Percentiles rank a stretch among this genome's conserved stretches.
Evolutionary conservation across 148 eudicot species (phyloP).

Genomic region (Polygonum maritimum): DNA sequence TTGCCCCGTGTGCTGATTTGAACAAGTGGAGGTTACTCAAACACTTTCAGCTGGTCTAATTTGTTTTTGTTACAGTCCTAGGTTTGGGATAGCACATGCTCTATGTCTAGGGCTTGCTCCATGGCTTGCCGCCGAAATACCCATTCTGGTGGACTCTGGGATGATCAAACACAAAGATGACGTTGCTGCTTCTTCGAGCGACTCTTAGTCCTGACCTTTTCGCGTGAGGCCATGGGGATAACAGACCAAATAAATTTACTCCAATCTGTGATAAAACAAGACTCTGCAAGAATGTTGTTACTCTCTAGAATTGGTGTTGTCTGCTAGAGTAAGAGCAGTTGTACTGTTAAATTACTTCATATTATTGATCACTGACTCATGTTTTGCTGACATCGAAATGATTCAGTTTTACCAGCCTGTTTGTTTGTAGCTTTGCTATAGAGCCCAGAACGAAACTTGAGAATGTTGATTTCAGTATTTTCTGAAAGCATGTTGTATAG

Average conservation of each 20-base stretch:
- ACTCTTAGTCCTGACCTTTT: conserved; percentile 24
- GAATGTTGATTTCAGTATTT: not conserved
- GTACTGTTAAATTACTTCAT: not conserved
- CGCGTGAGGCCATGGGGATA: not conserved
- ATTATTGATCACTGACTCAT: not conserved
- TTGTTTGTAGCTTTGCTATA: not conserved
- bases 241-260: not conserved
- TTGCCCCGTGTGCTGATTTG: not conserved
- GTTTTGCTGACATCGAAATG: not conserved
- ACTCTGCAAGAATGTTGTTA: conserved; percentile 17
- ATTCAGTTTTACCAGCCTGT: not conserved
- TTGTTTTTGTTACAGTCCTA: conserved; percentile 49
- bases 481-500: too few species aligned
- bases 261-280: not conserved
- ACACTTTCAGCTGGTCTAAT: not conserved
- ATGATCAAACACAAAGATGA: conserved; percentile 98
- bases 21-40: not conserved
- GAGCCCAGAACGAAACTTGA: not conserved
- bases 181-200: conserved; percentile 57
- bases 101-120: conserved; percentile 98
- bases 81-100: conserved; percentile 97
- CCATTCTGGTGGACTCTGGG: conserved; percentile 94
- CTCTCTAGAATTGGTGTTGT: not conserved
- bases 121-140: conserved; percentile 98
- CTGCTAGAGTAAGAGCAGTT: not conserved